Conservation (phyloP, 768 basidiomycete genomes). For the Boletus barrowsii region DNA sequence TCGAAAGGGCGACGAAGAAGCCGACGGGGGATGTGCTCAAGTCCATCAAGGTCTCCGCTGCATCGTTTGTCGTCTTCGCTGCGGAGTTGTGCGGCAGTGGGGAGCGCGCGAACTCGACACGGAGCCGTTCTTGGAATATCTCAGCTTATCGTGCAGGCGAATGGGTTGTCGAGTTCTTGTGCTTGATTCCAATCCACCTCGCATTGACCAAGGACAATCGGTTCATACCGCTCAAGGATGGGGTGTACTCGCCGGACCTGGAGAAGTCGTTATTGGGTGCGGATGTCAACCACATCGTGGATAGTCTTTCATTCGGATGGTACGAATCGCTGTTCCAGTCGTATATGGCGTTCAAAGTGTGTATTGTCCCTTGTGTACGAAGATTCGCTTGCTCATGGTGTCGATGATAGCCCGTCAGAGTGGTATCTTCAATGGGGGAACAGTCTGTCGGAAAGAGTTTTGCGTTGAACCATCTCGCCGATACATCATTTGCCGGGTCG, state of each 20-base stretch:
- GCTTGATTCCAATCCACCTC: constrained; percentile 63
- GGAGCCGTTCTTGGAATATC: constrained; percentile 21
- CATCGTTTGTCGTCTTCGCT: constrained; percentile 29
- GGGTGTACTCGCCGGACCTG: constrained; percentile 45
- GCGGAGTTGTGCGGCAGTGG: constrained; percentile 5
- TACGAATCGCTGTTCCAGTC: constrained; percentile 63
- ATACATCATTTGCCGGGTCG: constrained; percentile 63
- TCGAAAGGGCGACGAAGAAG: constrained; percentile 51
- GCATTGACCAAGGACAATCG: constrained; percentile 58
- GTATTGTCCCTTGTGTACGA: neutral
- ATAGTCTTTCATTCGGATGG: constrained; percentile 58
- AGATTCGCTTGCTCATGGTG: neutral
- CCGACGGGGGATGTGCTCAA: constrained; percentile 46
- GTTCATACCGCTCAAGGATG: constrained; percentile 60
- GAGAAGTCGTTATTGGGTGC: constrained; percentile 58
- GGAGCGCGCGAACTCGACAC: neutral
- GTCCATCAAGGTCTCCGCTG: constrained; percentile 34
- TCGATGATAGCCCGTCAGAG: constrained; percentile 49
- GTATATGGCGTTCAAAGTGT: constrained; percentile 55
- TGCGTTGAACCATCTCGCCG: constrained; percentile 55
- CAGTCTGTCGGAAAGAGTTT: constrained; percentile 66
- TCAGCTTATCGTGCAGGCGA: constrained; percentile 50
- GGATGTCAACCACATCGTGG: constrained; percentile 54
- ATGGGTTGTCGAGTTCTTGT: constrained; percentile 60
- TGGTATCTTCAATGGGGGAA: constrained; percentile 68